Conservation (phyloP, 1,139 yeast species). For the Candida pseudoviswanathii region DNA sequence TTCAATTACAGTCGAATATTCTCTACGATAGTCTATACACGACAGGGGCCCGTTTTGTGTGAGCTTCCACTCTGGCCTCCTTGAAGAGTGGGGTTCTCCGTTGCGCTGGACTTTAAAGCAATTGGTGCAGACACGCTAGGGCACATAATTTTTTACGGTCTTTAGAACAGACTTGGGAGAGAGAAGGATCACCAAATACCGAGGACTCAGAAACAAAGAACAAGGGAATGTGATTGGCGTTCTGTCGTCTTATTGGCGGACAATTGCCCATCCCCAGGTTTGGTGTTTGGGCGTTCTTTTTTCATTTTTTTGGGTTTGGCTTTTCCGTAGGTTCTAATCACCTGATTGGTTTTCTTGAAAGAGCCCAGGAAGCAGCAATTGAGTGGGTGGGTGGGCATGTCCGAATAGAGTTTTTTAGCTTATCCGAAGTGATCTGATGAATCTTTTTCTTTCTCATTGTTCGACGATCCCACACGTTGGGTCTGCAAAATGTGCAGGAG, state of each 20-base stretch:
- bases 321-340: neutral
- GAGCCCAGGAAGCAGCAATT: too few relatives aligned
- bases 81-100: neutral
- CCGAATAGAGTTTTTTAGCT: neutral
- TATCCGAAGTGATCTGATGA: neutral
- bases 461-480: too few relatives aligned
- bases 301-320: too few relatives aligned
- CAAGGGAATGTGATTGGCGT: neutral
- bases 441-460: neutral
- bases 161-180: neutral
- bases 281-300: too few relatives aligned
- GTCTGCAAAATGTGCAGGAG: too few relatives aligned
- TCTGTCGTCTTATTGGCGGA: neutral
- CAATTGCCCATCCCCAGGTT: too few relatives aligned
- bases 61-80: too few relatives aligned
- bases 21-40: too few relatives aligned
- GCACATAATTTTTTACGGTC: neutral
- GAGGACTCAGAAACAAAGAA: neutral
- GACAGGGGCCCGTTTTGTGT: neutral
- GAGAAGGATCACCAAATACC: neutral
- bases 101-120: too few relatives aligned
- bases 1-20: too few relatives aligned
- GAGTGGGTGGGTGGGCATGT: too few relatives aligned
- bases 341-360: neutral
- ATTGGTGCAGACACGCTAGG: neutral